phyloP scores from a whole-genome alignment of 768 basidiomycete species.

The Amanita molliuscula region DNA sequence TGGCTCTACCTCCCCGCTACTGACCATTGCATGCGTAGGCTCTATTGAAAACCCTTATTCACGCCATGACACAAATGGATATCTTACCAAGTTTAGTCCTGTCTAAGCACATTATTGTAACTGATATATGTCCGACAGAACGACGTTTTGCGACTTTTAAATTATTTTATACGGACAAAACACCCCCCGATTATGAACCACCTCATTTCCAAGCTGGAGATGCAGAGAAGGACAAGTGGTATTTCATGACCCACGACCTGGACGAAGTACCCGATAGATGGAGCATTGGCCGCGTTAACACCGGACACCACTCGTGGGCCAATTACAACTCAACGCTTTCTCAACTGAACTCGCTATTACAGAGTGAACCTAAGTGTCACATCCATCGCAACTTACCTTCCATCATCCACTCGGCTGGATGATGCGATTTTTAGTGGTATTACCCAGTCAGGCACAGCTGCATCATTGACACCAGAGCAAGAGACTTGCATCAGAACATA shows the following conservation, averaged over 20 bases:
- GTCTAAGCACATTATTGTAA: neutral
- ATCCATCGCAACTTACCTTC: slow-evolving; percentile 67
- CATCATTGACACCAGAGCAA: slow-evolving; percentile 43
- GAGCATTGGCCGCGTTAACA: slow-evolving; percentile 55
- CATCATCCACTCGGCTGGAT: slow-evolving; percentile 50
- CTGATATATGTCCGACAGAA: slow-evolving; percentile 27
- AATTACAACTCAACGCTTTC: neutral
- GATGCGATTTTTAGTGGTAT: slow-evolving; percentile 46
- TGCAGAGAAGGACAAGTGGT: slow-evolving; percentile 63
- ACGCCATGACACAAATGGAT: slow-evolving; percentile 76
- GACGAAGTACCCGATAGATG: slow-evolving; percentile 69
- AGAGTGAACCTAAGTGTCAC: slow-evolving; percentile 66
- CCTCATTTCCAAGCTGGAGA: slow-evolving; percentile 71
- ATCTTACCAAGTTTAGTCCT: slow-evolving; percentile 53
- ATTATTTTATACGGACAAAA: slow-evolving; percentile 70
- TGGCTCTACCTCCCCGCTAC: neutral
- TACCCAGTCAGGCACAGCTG: slow-evolving; percentile 18
- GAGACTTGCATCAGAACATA: slow-evolving; percentile 42
- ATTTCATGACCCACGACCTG: slow-evolving; percentile 67
- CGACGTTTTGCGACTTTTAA: slow-evolving; percentile 86
- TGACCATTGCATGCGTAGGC: slow-evolving; percentile 27
- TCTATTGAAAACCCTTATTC: slow-evolving; percentile 67
- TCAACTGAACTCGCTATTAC: neutral
- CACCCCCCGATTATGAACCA: slow-evolving; percentile 79
- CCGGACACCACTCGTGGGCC: slow-evolving; percentile 62